Base-by-base conservation (phyloP, 148 eudicot species). In the Simmondsia chinensis region DNA sequence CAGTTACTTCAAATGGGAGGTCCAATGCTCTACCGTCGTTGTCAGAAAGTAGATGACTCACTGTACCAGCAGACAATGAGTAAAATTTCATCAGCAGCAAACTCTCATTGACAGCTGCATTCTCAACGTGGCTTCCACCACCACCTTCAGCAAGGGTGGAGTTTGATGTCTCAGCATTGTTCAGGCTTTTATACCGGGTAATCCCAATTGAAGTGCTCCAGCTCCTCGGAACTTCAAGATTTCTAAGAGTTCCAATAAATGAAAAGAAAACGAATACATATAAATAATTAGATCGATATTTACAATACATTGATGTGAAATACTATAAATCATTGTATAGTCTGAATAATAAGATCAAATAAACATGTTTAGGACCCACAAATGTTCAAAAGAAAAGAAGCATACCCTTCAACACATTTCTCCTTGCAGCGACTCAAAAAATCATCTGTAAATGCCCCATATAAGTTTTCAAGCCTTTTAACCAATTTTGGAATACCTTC, bases 1-100 rank as follows among this genome's bases (percentile, higher is more conserved):
- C 83, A 4, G 81, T 79, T 23, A 83, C 72, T 46, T 83, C 81
- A 52, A 83, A 76, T 0, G 83, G 87, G 3, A 79, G 54, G 52
- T 65, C 69, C 25, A 76, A 9, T n/a, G 55, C 66, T 32, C 43
- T 50, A 9, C 79, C 81, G 20, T 59, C 71, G 4, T 24, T 37
- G 7, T 66, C 72, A 17, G 76, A 70, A 13, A 83, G 76, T 66
- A 83, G 49, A 35, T 56, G 43, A 27, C 65, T 54, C 58, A 55
- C 48, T 2, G 37, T 43, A 33, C 68, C 65, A 2, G 44, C 53
- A 27, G 71, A 68, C 28, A 69, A 56, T 6, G 71, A 56, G 38
- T 73, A 73, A 35, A 73, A 73, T 25, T 68, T 73, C 68, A 59
- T 59, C 0, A 68, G 41, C 26, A 56, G 7, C 35, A 73, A 69